Base-by-base conservation (phyloP, 495 filamentous ascomycete species). In the Cercophora samala region DNA sequence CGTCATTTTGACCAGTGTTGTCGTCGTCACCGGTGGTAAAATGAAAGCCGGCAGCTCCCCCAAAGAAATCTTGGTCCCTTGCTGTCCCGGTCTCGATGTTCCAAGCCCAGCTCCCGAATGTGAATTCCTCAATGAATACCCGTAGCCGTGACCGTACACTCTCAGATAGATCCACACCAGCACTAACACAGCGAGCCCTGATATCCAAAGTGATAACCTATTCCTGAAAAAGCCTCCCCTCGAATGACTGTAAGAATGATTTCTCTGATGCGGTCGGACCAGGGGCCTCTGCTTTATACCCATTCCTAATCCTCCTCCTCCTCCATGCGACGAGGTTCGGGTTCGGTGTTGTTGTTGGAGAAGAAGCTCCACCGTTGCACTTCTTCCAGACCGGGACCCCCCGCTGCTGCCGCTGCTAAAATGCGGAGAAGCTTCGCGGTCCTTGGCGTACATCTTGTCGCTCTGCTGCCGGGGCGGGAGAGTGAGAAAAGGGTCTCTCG, bases 131-230 rank as follows among this genome's bases (percentile, higher is more conserved):
- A 62, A 21, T 23, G n/a, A 56, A 56, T 17, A 4, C 29, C 55
- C 29, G 37, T 46, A 22, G 0, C 29, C 58, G 21, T 60, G 26
- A 22, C 58, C 18, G 18, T 18, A 55, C 1, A 24, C 6, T 53
- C 55, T 46, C 22, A 69, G 60, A 21, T 63, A 60, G 37, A 66
- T 8, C 53, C 67, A 69, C 2, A 69, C 42, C 26, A 66, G 8
- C 19, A 69, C 24, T 21, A 66, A 22, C 0, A 69, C 37, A 37
- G 42, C 54, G 13, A 63, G 32, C 4, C 54, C 64, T 13, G n/a
- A 64, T 19, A 69, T 4, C 62, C 62, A 68, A 1, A 51, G 11
- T 3, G 18, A 25, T 56, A 24, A 9, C 54, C 54, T 56, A 6
- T 21, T 24, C 6, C 19, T 21, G 62, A 22, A 5, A 2, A 64